Conservation (phyloP, 352 stramenopile genomes). For the Thraustotheca clavata region DNA sequence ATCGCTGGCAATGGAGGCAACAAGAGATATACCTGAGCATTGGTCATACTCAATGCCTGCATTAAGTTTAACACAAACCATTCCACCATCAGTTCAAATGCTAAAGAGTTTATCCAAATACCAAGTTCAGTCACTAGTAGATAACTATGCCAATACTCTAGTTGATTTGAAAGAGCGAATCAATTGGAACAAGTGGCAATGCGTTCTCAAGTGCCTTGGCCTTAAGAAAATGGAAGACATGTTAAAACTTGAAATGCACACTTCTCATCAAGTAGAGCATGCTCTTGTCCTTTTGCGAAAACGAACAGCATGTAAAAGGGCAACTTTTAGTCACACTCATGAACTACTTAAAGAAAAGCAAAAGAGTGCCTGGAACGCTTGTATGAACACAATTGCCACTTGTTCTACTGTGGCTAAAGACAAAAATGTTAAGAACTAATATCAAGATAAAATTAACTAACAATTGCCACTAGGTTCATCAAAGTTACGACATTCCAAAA, state of each 20-base stretch:
- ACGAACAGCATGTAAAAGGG: not conserved
- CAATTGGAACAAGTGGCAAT: constrained; percentile 21
- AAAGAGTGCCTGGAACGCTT: not conserved
- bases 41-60: not conserved
- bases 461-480: too few species aligned
- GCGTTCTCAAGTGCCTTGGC: constrained; percentile 16
- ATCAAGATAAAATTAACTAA: too few species aligned
- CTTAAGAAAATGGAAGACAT: constrained; percentile 20
- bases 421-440: too few species aligned
- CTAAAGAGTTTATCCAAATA: not conserved
- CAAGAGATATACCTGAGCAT: too few species aligned
- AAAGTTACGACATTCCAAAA: too few species aligned
- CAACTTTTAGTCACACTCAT: constrained; percentile 1
- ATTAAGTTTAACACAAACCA: not conserved
- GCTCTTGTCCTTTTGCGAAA: constrained; percentile 1
- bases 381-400: constrained; percentile 5
- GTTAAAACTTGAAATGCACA: constrained; percentile 9
- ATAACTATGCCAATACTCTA: constrained; percentile 14
- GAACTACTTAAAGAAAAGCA: not conserved
- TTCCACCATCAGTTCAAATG: too few species aligned
- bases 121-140: not conserved
- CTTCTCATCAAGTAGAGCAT: not conserved
- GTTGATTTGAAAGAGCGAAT: not conserved
- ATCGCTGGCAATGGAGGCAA: too few species aligned
- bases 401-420: not conserved